Evolutionary conservation across 805 yeast species (phyloP).

Genomic region (Wickerhamiella spandovensis): DNA sequence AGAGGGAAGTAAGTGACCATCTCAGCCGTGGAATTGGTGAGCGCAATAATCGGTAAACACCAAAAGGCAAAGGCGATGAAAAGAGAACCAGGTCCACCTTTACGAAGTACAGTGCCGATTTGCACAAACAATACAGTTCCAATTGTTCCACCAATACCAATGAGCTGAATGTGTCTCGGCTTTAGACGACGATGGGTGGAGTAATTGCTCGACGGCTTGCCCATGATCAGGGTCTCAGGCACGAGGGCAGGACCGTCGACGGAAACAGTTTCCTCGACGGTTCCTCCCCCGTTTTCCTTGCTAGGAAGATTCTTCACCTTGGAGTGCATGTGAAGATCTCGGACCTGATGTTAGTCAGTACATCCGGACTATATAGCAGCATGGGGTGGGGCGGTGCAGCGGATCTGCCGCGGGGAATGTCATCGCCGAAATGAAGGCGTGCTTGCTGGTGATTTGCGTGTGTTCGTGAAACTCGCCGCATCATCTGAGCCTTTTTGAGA

Average conservation of each 20-base stretch:
- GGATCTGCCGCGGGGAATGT: not conserved
- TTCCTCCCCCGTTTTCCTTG: not conserved
- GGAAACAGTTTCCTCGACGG: not conserved
- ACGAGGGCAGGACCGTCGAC: not conserved
- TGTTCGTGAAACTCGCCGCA: too few species aligned
- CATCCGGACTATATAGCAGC: not conserved
- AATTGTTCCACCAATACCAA: constrained; percentile 20
- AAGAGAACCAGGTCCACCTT: constrained; percentile 59
- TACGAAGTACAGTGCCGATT: constrained; percentile 33
- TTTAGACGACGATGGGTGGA: constrained; percentile 38
- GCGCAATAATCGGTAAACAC: constrained; percentile 54
- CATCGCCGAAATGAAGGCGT: not conserved
- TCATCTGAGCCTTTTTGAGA: not conserved
- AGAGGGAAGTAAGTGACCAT: constrained; percentile 67
- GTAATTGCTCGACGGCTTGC: constrained; percentile 7
- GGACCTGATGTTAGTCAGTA: not conserved
- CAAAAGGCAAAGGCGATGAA: constrained; percentile 53
- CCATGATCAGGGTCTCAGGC: not conserved
- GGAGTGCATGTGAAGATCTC: not conserved
- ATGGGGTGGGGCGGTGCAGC: not conserved
- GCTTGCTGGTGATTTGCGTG: too few species aligned
- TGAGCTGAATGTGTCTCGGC: constrained; percentile 40
- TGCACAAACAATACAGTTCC: constrained; percentile 19
- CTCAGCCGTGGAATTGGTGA: constrained; percentile 65
- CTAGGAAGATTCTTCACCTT: not conserved